Evolutionary conservation across 176 grass and related monocot species (phyloP), one percentile per base, ranked within the genome.

Genomic region (Chrysopogon serrulatus): DNA sequence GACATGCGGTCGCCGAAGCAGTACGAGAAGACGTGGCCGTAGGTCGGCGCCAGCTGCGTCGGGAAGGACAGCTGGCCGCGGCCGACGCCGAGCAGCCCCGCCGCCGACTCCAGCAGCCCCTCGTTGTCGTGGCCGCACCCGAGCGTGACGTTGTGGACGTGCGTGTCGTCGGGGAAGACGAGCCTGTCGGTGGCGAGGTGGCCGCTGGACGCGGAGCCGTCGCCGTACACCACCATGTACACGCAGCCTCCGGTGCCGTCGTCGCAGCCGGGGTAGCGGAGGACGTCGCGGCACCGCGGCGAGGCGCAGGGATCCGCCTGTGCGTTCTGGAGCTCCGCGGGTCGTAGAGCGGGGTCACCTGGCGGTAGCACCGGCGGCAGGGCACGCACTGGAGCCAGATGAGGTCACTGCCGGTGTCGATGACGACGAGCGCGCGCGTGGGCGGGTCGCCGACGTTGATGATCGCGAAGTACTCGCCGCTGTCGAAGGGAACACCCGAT

Each of bases 371-470:
- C 56, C 5, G 92, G 68, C 88, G 88, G 84, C 95, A 98, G 0
- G 95, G 95, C 31, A 67, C 76, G 74, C 88, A 88, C 86, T 98
- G 95, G 10, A 98, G 43, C 92, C 92, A 97, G 32, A 91, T 45
- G 36, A 97, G 78, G 88, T 97, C 90, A 76, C 95, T 97, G 6
- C 95, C 92, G 3, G 92, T 98, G 88, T 98, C 95, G 57, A 98
- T 88, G 78, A 95, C 86, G 68, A 98, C 86, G 34, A 92, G 79
- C 9, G 84, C 79, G 82, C 23, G 63, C 36, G 41, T 89, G 8
- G 82, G 16, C 56, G 95, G 90, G 9, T 91, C 87, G 17, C 95
- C 95, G 4, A 98, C 84, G 44, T 86, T 87, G 32, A 98, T 37
- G 59, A 72, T 43, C 21, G 92, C 64, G 49, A 95, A 93, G 90